Conservation (phyloP, 306 rosid genomes). For the Oemleria cerasiformis region DNA sequence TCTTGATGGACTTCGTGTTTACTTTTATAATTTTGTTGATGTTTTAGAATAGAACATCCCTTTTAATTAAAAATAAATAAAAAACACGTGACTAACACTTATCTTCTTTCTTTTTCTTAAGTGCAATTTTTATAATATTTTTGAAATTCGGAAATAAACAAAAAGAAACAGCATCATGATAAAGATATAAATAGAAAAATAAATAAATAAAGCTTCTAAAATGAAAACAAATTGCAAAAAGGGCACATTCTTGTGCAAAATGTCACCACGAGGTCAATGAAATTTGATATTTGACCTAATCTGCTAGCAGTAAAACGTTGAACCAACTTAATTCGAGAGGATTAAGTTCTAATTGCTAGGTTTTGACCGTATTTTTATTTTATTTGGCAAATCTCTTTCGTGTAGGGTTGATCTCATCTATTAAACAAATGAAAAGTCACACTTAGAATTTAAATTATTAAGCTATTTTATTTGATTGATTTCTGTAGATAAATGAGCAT, state of each 20-base stretch:
- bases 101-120: not conserved
- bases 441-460: no score
- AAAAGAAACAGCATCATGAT: not conserved
- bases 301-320: not conserved
- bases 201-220: not conserved
- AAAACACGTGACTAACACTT: conserved; percentile 10
- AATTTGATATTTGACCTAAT: not conserved
- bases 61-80: no score
- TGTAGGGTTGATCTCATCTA: not conserved
- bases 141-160: not conserved
- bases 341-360: not conserved
- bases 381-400: not conserved
- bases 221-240: not conserved
- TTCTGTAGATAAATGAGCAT: no score
- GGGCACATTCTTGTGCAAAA: not conserved
- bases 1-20: no score
- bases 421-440: no score
- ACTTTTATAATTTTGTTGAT: no score
- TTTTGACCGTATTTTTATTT: not conserved
- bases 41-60: no score
- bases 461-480: no score
- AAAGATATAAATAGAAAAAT: not conserved
- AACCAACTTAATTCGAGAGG: not conserved
- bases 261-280: not conserved
- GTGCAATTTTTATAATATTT: not conserved